Conservation (phyloP, 345 rosid genomes). For the Populus ilicifolia region DNA sequence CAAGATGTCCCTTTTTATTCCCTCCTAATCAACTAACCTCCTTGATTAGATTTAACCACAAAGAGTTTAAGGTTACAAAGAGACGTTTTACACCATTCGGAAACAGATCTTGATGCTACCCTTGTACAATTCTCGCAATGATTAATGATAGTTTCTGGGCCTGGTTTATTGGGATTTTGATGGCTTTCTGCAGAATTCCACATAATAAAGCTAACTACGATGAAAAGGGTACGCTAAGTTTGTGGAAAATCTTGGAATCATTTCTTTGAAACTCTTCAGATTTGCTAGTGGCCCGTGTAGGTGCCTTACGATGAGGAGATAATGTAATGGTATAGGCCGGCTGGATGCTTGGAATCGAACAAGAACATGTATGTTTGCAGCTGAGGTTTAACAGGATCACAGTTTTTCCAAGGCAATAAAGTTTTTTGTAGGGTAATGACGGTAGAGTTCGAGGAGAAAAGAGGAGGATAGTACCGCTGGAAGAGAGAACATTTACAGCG, state of each 20-base stretch:
- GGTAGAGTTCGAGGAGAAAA: not conserved
- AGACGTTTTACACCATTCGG: not conserved
- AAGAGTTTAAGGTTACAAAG: not conserved
- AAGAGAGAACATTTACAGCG: too few relatives aligned
- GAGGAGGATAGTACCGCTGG: too few relatives aligned
- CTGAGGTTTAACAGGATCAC: not conserved
- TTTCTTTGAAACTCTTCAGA: not conserved
- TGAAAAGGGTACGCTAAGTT: not conserved
- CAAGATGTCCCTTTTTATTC: not conserved
- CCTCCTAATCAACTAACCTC: not conserved
- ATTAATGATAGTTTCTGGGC: not conserved
- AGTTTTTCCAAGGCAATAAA: not conserved
- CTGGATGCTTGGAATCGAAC: too few relatives aligned
- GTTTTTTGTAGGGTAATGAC: too few relatives aligned
- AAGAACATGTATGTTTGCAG: not conserved
- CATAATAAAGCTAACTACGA: not conserved
- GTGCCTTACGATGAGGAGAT: not conserved
- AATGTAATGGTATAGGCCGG: too few relatives aligned
- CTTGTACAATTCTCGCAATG: not conserved
- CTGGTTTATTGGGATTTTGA: not conserved
- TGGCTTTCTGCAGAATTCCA: not conserved
- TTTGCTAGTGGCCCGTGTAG: not conserved
- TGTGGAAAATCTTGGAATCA: not conserved
- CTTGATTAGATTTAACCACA: not conserved
- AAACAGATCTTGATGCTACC: not conserved